Conservation (phyloP, 2,329 filamentous ascomycete genomes). For the Trichoderma harzianum region DNA sequence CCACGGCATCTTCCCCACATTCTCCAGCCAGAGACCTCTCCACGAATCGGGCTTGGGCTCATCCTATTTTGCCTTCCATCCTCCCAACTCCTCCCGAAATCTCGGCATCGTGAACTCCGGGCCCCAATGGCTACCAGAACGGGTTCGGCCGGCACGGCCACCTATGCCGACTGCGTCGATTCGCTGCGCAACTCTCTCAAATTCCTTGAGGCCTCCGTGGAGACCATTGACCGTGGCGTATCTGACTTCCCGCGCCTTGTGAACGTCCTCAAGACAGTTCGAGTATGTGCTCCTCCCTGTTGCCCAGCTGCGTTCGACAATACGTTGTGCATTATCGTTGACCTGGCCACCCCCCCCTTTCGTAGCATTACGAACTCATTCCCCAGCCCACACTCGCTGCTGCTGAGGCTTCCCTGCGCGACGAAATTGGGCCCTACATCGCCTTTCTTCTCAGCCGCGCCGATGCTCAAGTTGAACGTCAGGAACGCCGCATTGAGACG, state of each 20-base stretch:
- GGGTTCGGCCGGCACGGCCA: slow-evolving; percentile 29
- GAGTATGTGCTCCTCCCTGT: slow-evolving; percentile 40
- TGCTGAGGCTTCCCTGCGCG: slow-evolving; percentile 79
- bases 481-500: slow-evolving; percentile 77
- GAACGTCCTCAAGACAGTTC: slow-evolving; percentile 55
- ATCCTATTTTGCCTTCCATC: not conserved
- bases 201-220: slow-evolving; percentile 58
- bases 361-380: slow-evolving; percentile 86
- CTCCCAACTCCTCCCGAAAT: slow-evolving; percentile 7
- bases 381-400: slow-evolving; percentile 77
- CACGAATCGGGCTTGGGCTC: not conserved
- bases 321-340: not conserved
- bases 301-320: not conserved
- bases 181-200: slow-evolving; percentile 58
- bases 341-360: slow-evolving; percentile 6
- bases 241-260: slow-evolving; percentile 56
- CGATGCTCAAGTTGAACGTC: slow-evolving; percentile 77
- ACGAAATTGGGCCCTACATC: slow-evolving; percentile 87
- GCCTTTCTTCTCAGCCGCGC: slow-evolving; percentile 74
- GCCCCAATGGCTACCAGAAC: slow-evolving; percentile 23
- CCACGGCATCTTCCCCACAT: slow-evolving; percentile 8
- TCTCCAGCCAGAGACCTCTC: slow-evolving; percentile 11
- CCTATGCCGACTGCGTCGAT: slow-evolving; percentile 57
- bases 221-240: slow-evolving; percentile 54
- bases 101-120: slow-evolving; percentile 18